A percentile compares a stretch with the other conserved stretches of the same genome.
Evolutionary conservation across 1,139 yeast species (phyloP).

Genomic region (Sugiyamaella pinicola): DNA sequence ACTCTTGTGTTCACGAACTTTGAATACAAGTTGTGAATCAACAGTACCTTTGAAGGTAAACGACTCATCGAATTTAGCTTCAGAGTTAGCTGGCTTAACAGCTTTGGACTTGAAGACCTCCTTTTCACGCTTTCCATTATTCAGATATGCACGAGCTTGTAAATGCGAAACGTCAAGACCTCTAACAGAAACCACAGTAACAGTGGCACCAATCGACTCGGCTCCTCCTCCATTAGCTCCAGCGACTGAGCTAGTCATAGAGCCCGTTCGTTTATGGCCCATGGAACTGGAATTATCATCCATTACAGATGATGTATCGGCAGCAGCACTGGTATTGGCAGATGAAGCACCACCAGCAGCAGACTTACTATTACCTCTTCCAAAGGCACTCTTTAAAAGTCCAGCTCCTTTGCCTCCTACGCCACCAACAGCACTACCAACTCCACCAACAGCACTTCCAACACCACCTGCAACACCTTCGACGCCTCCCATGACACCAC

Average conservation of each 20-base stretch:
- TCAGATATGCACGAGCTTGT: slow-evolving; percentile 38
- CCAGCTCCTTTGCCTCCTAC: slow-evolving; percentile 33
- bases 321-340: slow-evolving; percentile 23
- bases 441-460: slow-evolving; percentile 32
- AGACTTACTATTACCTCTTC: slow-evolving; percentile 29
- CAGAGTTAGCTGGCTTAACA: slow-evolving; percentile 54
- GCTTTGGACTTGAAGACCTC: slow-evolving; percentile 67
- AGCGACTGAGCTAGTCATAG: slow-evolving; percentile 25
- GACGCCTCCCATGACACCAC: slow-evolving; percentile 29
- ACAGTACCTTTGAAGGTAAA: slow-evolving; percentile 67
- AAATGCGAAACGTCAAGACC: slow-evolving; percentile 38
- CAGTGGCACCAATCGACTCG: slow-evolving; percentile 31
- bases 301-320: slow-evolving; percentile 22
- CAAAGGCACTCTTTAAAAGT: slow-evolving; percentile 33
- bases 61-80: slow-evolving; percentile 64
- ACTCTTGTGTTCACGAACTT: slow-evolving; percentile 67
- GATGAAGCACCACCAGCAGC: slow-evolving; percentile 26
- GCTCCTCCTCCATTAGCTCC: slow-evolving; percentile 11
- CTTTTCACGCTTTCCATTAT: slow-evolving; percentile 46
- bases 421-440: slow-evolving; percentile 34
- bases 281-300: slow-evolving; percentile 24
- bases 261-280: slow-evolving; percentile 28
- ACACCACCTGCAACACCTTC: slow-evolving; percentile 24
- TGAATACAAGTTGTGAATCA: slow-evolving; percentile 59
- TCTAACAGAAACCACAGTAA: slow-evolving; percentile 36